phyloP scores from a whole-genome alignment of 1,284 basidiomycete species.

The Ganoderma sinense region DNA sequence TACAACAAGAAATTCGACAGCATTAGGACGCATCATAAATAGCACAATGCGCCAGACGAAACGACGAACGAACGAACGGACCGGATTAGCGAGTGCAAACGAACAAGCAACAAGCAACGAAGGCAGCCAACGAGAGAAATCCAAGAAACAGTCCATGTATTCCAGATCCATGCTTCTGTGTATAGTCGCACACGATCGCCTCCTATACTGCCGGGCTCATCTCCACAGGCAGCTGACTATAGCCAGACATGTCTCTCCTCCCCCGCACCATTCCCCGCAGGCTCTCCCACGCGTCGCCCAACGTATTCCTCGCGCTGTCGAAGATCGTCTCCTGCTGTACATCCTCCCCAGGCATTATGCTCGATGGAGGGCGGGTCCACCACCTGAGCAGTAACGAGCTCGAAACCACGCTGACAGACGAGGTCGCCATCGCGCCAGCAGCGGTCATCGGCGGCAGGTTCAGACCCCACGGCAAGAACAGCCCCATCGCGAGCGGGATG shows the following conservation, averaged over 20 bases:
- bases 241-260: constrained; percentile 54
- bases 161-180: neutral
- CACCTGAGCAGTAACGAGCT: constrained; percentile 89
- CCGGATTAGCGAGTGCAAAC: neutral
- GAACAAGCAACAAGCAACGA: neutral
- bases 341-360: constrained; percentile 71
- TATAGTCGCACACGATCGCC: neutral
- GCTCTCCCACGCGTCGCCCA: constrained; percentile 52
- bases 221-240: constrained; percentile 76
- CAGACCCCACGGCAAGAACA: constrained; percentile 91
- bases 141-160: constrained; percentile 2
- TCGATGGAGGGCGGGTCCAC: constrained; percentile 80
- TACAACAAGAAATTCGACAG: neutral
- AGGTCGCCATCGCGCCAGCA: constrained; percentile 97
- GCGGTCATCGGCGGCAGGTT: constrained; percentile 99
- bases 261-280: constrained; percentile 52
- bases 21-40: constrained; percentile 3
- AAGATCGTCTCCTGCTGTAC: constrained; percentile 47
- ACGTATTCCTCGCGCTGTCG: constrained; percentile 50
- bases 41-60: constrained; percentile 1
- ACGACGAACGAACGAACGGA: neutral
- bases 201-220: constrained; percentile 48
- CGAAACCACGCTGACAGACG: constrained; percentile 94
- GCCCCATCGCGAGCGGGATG: constrained; percentile 98
- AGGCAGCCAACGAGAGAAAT: neutral